phyloP scores from a whole-genome alignment of 2,329 filamentous ascomycete species.

The Cadophora malorum region DNA sequence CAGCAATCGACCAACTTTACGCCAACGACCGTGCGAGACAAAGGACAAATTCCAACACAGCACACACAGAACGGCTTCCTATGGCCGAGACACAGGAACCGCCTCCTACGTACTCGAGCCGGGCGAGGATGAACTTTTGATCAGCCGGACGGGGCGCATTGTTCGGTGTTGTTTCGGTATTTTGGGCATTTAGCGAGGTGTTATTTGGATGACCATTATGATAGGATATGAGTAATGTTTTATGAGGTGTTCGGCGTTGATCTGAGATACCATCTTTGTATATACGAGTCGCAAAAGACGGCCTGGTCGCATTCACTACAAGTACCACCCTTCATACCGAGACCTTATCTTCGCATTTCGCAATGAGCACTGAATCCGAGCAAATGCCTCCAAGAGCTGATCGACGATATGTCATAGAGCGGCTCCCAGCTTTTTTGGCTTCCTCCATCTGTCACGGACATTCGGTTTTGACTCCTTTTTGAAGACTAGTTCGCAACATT shows the following conservation, averaged over 20 bases:
- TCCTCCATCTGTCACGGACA: too few relatives aligned
- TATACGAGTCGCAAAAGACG: neutral
- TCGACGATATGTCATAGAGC: too few relatives aligned
- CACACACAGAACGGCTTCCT: neutral
- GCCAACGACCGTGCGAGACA: slow-evolving; percentile 12
- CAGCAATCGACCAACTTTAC: slow-evolving; percentile 25
- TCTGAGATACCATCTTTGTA: slow-evolving; percentile 11
- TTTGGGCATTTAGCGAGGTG: slow-evolving; percentile 13
- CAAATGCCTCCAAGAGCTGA: too few relatives aligned
- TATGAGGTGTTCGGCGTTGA: neutral
- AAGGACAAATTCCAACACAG: neutral
- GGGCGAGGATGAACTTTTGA: slow-evolving; percentile 14
- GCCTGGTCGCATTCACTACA: too few relatives aligned
- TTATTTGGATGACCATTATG: neutral
- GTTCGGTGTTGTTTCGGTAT: neutral
- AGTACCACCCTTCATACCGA: too few relatives aligned
- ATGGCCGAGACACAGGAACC: slow-evolving; percentile 1
- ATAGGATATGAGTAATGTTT: neutral
- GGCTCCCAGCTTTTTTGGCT: too few relatives aligned
- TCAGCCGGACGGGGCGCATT: neutral
- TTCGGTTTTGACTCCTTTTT: too few relatives aligned
- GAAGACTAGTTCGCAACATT: neutral
- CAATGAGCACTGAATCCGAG: too few relatives aligned
- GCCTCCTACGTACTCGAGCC: slow-evolving; percentile 7
- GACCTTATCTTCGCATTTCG: too few relatives aligned